Percentiles rank a stretch among this genome's conserved stretches.
Evolutionary conservation across 2,329 filamentous ascomycete genomes (phyloP).

Genomic region (Aspergillus jensenii): DNA sequence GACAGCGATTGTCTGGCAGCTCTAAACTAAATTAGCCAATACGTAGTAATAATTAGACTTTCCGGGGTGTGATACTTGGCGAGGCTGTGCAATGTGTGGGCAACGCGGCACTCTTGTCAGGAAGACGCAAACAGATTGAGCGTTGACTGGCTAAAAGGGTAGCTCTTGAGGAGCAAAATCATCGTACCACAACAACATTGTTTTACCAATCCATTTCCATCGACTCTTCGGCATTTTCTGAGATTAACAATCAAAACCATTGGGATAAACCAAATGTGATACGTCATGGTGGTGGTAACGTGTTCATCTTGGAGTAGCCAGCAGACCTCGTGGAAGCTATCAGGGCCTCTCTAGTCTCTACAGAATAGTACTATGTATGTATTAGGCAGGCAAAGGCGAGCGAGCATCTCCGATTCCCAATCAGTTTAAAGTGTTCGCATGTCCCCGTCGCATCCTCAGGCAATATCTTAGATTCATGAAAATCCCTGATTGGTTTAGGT

Average conservation of each 20-base stretch:
- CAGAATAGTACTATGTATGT: no score
- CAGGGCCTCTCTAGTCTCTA: no score
- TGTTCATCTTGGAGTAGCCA: not conserved
- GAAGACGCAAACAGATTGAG: not conserved
- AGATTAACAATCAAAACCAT: not conserved
- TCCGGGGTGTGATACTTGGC: not conserved
- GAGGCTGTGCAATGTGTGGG: slow-evolving; percentile 4
- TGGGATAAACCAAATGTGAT: not conserved
- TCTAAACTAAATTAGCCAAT: not conserved
- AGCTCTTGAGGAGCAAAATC: not conserved
- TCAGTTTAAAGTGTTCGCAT: not conserved
- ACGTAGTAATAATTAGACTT: not conserved
- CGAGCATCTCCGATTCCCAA: no score
- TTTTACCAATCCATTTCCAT: not conserved
- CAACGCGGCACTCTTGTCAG: not conserved
- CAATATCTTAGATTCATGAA: not conserved
- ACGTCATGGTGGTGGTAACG: not conserved
- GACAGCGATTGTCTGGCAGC: not conserved
- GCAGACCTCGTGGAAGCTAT: not conserved
- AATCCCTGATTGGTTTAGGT: not conserved
- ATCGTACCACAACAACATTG: not conserved
- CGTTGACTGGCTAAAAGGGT: not conserved
- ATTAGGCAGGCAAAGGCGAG: no score
- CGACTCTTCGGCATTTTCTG: not conserved
- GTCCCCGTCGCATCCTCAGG: not conserved